phyloP scores from a whole-genome alignment of 306 rosid genomes.

The Lablab purpureus region DNA sequence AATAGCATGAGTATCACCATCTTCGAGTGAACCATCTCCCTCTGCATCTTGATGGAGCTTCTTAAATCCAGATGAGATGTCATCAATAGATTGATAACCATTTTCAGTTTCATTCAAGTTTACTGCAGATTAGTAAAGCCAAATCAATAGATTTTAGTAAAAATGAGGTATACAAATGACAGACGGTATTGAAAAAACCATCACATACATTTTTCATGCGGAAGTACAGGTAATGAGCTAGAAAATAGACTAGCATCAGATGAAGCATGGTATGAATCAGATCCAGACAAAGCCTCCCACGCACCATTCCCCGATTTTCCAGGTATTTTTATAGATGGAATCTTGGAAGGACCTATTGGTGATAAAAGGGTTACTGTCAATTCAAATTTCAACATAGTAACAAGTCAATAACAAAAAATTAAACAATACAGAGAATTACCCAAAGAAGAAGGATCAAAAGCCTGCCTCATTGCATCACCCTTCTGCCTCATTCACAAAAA shows the following conservation, averaged over 20 bases:
- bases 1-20: conserved; percentile 53
- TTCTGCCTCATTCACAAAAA: conserved; percentile 46
- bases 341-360: conserved; percentile 60
- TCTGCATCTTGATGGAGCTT: conserved; percentile 56
- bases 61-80: conserved; percentile 58
- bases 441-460: conserved; percentile 54
- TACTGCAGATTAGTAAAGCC: conserved; percentile 61
- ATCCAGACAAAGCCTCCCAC: conserved; percentile 64
- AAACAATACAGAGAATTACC: conserved; percentile 53
- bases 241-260: conserved; percentile 83
- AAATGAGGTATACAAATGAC: conserved; percentile 11
- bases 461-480: conserved; percentile 72
- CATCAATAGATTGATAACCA: conserved; percentile 59
- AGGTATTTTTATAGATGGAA: conserved; percentile 57
- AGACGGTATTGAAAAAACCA: conserved; percentile 30
- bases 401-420: conserved; percentile 13
- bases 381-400: conserved; percentile 35
- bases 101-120: conserved; percentile 64
- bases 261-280: conserved; percentile 64
- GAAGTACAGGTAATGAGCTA: conserved; percentile 83
- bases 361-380: conserved; percentile 24
- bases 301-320: conserved; percentile 53
- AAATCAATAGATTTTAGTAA: conserved; percentile 34
- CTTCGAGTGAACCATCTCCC: conserved; percentile 61
- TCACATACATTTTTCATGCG: conserved; percentile 71